These are phyloP conservation scores for Trichophyton equinum DNA, from an alignment of 2,329 filamentous ascomycete species.

Conservation along the genomic window DNA sequence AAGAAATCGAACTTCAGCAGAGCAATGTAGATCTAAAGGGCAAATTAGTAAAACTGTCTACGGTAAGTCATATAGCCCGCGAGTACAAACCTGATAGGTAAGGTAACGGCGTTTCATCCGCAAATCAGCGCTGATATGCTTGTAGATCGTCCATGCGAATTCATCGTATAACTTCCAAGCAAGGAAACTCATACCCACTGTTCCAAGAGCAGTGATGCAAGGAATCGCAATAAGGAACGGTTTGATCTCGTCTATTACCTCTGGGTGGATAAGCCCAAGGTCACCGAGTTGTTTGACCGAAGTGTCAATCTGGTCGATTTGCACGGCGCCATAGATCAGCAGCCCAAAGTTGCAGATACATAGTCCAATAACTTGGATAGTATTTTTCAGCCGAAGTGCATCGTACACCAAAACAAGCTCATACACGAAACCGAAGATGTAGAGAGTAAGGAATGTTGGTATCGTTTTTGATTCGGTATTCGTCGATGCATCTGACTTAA, in stretches of 20 bases:
- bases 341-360: constrained; percentile 87
- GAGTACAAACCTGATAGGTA: constrained; percentile 70
- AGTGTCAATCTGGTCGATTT: constrained; percentile 76
- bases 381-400: constrained; percentile 87
- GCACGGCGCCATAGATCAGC: constrained; percentile 82
- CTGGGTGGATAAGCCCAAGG: constrained; percentile 33
- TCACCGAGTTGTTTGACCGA: constrained; percentile 49
- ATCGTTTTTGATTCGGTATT: constrained; percentile 51
- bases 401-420: constrained; percentile 84
- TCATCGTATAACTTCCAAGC: constrained; percentile 96
- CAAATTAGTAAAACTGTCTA: background rate
- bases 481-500: constrained; percentile 31
- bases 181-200: constrained; percentile 58
- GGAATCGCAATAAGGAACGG: constrained; percentile 79
- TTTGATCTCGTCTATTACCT: constrained; percentile 57
- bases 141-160: constrained; percentile 98
- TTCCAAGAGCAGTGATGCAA: constrained; percentile 64
- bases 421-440: constrained; percentile 96
- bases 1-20: constrained; percentile 99
- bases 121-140: constrained; percentile 94
- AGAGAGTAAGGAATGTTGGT: constrained; percentile 86
- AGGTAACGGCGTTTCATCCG: constrained; percentile 94
- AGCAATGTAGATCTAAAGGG: constrained; percentile 77
- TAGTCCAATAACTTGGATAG: constrained; percentile 92
- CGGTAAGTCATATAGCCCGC: background rate